Base-by-base conservation (phyloP, 2,329 filamentous ascomycete species). In the Colletotrichum spinosum region DNA sequence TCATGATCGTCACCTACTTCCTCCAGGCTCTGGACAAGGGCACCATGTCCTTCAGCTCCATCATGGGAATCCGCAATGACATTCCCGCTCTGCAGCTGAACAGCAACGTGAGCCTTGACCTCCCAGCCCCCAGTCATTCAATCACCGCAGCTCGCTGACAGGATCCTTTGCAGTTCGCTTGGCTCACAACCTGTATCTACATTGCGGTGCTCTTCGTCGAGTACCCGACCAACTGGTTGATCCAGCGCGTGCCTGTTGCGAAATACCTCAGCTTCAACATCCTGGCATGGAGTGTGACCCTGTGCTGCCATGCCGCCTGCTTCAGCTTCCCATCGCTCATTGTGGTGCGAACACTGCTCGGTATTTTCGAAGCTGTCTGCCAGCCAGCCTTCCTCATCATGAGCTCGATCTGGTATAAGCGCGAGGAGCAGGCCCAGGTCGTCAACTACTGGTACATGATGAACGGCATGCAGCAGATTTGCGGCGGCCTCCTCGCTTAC, bases 1-100 rank as follows among this genome's bases (percentile, higher is more conserved):
- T 84, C 72, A 83, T 85, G 71, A 75, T 83, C 56, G 82, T 80
- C 60, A 83, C 80, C 53, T 87, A 84, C 72, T 83, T 73, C 73
- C 77, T 70, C 61, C 78, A 75, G 72, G 81, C 74, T 12, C 69
- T 79, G 6, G 72, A 75, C 59, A 75, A 73, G 49, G 72, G 72
- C 13, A 74, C 70, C 8, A 65, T 73, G 8, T 69, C 67, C 15
- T 74, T 73, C 52, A 61, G 69, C 2, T 71, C 71, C 11, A 68
- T 73, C 44, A 72, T 72, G 75, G 65, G 68, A 41, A 71, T 73
- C 44, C 59, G 65, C 45, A 38, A 67, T 35, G 69, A 73, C 9
- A 58, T 58, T 15, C 55, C 55, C 12, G 25, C 44, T n/a, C 55
- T 58, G 17, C 38, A 51, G 17, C 12, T 42, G 13, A 58, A 58